phyloP scores from a whole-genome alignment of 2,329 filamentous ascomycete genomes.

The Lecanoromycetidae sp. region DNA sequence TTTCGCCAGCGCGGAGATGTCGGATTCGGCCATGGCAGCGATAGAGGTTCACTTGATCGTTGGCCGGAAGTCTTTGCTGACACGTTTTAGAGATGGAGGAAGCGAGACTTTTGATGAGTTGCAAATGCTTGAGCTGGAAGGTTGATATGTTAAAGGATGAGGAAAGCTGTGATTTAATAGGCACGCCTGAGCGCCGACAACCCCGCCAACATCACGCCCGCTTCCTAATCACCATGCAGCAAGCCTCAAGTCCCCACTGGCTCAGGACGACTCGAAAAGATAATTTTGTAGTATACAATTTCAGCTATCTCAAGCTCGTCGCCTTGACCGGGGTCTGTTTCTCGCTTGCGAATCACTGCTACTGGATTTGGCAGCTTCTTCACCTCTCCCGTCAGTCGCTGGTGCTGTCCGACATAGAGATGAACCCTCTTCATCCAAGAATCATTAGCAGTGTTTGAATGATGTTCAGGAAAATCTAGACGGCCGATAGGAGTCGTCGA shows the following conservation, averaged over 20 bases:
- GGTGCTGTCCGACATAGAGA: conserved; percentile 77
- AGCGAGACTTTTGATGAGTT: too few species aligned
- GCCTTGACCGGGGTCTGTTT: conserved; percentile 19
- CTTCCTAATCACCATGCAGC: neutral
- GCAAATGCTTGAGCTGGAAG: too few species aligned
- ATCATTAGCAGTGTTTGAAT: conserved; percentile 33
- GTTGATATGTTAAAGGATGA: too few species aligned
- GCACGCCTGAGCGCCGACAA: neutral
- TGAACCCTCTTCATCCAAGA: conserved; percentile 86
- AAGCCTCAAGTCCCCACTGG: conserved; percentile 48
- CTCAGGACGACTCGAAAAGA: conserved; percentile 76
- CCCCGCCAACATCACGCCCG: too few species aligned
- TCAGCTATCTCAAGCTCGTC: conserved; percentile 63
- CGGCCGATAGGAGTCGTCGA: conserved; percentile 56
- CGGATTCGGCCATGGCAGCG: too few species aligned
- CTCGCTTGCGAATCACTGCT: conserved; percentile 58
- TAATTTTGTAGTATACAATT: conserved; percentile 72
- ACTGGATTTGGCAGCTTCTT: conserved; percentile 72
- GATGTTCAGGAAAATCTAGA: conserved; percentile 66
- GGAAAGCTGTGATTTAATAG: too few species aligned
- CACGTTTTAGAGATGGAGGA: too few species aligned
- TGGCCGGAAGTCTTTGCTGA: too few species aligned
- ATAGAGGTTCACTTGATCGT: too few species aligned
- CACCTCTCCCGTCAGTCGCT: conserved; percentile 78
- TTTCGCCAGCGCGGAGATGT: too few species aligned